Base-by-base conservation (phyloP, 192 early-diverging fungal genomes). In the Coemansia sp. region DNA sequence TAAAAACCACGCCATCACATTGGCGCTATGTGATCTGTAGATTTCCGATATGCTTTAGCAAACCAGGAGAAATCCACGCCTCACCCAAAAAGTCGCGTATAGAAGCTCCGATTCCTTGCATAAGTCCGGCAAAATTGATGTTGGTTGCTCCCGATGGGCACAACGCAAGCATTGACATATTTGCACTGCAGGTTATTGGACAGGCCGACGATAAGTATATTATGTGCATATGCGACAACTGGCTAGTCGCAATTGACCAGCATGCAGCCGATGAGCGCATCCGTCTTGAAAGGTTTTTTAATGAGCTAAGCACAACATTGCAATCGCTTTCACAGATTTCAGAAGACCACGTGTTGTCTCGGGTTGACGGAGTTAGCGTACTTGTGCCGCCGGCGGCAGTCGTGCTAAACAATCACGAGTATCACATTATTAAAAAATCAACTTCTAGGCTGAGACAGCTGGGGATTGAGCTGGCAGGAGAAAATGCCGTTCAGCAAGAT, bases 181-280 rank as follows among this genome's bases (percentile, higher is more conserved):
- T 19, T 49, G 16, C 19, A 5, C 27, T 80, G 26, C 65, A 39
- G 23, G 68, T 81, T 0, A 59, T 81, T 16, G 78, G 78, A 0
- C 78, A 81, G 38, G 78, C 72, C 0, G 78, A 81, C 39, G 12
- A 54, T 20, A 81, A 81, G 53, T 81, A 62, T 12, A 81, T 81
- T 9, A 59, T 81, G 61, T 81, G 78, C 62, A 47, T 54, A 41
- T 27, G 16, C 4, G 50, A 23, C 52, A 47, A 41, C 22, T 69
- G 66, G 71, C 58, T 82, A 19, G 58, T 74, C 38, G 74, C 71
- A 1, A 68, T 82, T 41, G 80, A 82, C 57, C 80, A 82, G 69
- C 80, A 82, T 48, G 80, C 80, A 2, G 80, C 80, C 3, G 80
- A 82, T 55, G 80, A 82, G 71, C 68, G 80, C 9, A 59, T 74